Evolutionary conservation across 1,284 basidiomycete genomes (phyloP), one percentile per base, ranked within the genome.

Genomic region (Microbotryomycetes sp.): DNA sequence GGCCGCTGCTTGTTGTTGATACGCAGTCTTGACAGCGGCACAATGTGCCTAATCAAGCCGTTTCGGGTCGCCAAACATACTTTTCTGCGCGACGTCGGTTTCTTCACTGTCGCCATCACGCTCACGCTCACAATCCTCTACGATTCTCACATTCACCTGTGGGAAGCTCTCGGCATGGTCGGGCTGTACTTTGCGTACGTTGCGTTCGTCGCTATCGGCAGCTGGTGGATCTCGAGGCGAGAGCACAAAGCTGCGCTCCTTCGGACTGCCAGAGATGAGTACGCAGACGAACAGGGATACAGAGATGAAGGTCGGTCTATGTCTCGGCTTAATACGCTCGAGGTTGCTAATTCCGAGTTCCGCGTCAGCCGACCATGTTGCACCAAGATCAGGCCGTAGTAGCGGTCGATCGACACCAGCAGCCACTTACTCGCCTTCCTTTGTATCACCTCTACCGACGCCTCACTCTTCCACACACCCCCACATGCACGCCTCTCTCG

Each of bases 31-130:
- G 7, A 30, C 58, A 68, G 89, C 3, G 94, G 94, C 5, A 88
- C 88, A 18, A 96, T 98, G 85, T 93, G 91, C 72, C 86, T 98
- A 74, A 89, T 97, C 74, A 86, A 86, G 62, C 91, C 92, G 0
- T 98, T 98, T 77, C 81, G 83, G 65, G 91, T 97, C 18, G 81
- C 86, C 30, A 82, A 80, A 0, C 79, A 81, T 45, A 85, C 89
- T 0, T 97, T 98, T 76, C 77, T 96, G 16, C 85, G 96, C 35
- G 96, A 98, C 74, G 88, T 93, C 29, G 85, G 88, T 21, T 97
- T 97, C 80, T 97, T 97, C 77, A 86, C 88, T 13, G 70, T 83
- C 4, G 89, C 93, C 0, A 85, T 97, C 45, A 68, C 79, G 7
- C 71, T 89, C 15, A 80, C 93, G 2, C 80, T 97, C 21, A 73